Base-by-base conservation (phyloP, 2,329 filamentous ascomycete genomes). In the Metarhizium humberi region DNA sequence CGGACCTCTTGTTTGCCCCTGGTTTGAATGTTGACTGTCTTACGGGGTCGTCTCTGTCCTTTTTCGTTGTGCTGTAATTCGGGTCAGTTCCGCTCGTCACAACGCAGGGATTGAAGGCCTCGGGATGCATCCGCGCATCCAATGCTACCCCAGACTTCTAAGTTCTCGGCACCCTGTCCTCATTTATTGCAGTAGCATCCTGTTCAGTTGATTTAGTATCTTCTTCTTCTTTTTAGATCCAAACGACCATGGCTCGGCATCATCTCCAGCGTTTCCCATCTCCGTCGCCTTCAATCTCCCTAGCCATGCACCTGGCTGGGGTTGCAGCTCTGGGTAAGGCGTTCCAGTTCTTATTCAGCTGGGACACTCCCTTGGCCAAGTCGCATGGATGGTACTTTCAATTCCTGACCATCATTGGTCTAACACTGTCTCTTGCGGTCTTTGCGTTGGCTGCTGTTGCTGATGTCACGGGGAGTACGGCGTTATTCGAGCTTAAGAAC, bases 341-440 rank as follows among this genome's bases (percentile, higher is more conserved):
- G 52, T 84, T 82, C 65, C 67, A 73, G 56, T 82, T 78, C 61
- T 70, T 84, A 2, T 62, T 67, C 16, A 59, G 63, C 13, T 80
- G 75, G 68, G 77, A 80, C 2, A 78, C 74, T 11, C 69, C 74
- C 52, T 77, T 84, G 48, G 78, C 78, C 52, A 71, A 75, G 0
- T 76, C 82, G 1, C 88, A 85, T 62, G 87, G 87, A 56, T 78
- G 85, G 71, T 79, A 87, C 64, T 80, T 84, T 59, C 84, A 88
- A 67, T 89, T 87, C 64, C 77, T 91, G 36, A 91, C 87, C 60
- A 90, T 90, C 64, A 79, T 90, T 56, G 87, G 86, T 30, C 78
- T 90, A 47, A 73, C 77, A 1, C 71, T 87, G 29, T 78, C 85
- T 1, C 75, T 81, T 11, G 61, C 77, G 49, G 86, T 83, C 52